Base-by-base conservation (phyloP, 129 eudicot genomes). In the Flaveria trinervia region DNA sequence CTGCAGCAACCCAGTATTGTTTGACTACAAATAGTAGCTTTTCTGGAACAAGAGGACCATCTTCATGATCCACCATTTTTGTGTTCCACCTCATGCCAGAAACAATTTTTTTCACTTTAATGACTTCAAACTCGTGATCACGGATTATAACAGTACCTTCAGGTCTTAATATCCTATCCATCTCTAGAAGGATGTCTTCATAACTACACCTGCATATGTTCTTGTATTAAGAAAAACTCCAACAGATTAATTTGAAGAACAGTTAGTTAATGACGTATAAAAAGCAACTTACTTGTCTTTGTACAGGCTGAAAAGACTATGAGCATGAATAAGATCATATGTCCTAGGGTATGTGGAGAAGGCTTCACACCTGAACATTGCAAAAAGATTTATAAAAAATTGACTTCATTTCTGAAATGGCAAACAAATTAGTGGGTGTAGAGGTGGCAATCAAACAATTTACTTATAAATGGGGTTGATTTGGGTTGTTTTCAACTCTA, bases 81-180 rank as follows among this genome's bases (percentile, higher is more conserved):
- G 83, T 73, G 70, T 83, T 85, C 96, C 96, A 90, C 45, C 88
- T 88, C 90, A 90, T 86, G 22, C 90, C 92, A 0, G 83, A 78
- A 59, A 72, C 82, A 22, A 86, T 80, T 66, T 82, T 86, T 75
- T 80, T 90, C 57, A 88, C 88, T 73, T 84, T 78, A 11, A 72
- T 76, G n/a, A 90, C 77, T 65, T 88, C 86, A 36, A 88, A 79
- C 15, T 72, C 89, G 45, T 81, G 46, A 22, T 90, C 92, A 4
- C 92, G 88, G 56, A 90, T 82, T 81, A 90, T 86, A 14, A 90
- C 96, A 20, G 91, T 72, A 43, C 96, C 96, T 82, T 90, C 92
- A 16, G 96, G 96, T 49, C 96, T 81, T 65, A 90, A 83, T 56
- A 88, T 90, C 72, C 96, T 76, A 65, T 90, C 96, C 96, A 90